These are phyloP conservation scores for Fremontodendron californicum DNA, from an alignment of 345 rosid species.

Conservation along the genomic window DNA sequence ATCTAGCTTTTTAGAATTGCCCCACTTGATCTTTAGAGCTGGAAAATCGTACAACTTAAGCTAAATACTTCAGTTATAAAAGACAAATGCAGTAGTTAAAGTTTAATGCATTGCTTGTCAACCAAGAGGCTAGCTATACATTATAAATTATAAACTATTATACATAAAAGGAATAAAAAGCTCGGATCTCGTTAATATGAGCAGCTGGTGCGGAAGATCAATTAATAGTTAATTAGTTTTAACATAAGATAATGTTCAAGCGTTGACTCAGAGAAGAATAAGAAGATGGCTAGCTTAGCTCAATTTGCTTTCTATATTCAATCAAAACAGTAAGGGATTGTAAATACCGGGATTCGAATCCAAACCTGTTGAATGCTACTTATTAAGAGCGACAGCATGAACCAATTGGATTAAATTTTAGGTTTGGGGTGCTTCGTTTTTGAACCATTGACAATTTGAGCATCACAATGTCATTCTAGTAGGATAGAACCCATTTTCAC, in stretches of 20 bases:
- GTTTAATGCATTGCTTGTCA: background rate
- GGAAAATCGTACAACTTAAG: constrained; percentile 37
- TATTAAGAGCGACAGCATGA: too few relatives aligned
- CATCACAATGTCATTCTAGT: too few relatives aligned
- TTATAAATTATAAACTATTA: background rate
- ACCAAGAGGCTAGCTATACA: background rate
- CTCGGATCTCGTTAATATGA: constrained; percentile 2
- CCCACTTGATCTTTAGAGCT: constrained; percentile 28
- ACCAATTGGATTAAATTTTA: too few relatives aligned
- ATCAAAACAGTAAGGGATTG: too few relatives aligned
- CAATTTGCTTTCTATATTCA: background rate
- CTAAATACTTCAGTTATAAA: background rate
- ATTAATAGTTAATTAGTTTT: background rate
- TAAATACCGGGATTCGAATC: too few relatives aligned
- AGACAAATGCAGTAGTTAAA: background rate
- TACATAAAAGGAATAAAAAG: background rate
- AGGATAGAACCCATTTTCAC: too few relatives aligned
- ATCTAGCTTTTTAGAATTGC: background rate
- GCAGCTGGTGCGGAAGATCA: background rate
- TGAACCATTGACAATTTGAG: too few relatives aligned
- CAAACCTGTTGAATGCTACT: too few relatives aligned
- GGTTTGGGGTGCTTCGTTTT: too few relatives aligned
- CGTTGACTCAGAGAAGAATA: background rate
- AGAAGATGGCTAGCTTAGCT: background rate
- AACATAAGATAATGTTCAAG: background rate